These are phyloP conservation scores for Calonectria honghensis DNA, from an alignment of 2,329 filamentous ascomycete genomes.

Conservation along the genomic window DNA sequence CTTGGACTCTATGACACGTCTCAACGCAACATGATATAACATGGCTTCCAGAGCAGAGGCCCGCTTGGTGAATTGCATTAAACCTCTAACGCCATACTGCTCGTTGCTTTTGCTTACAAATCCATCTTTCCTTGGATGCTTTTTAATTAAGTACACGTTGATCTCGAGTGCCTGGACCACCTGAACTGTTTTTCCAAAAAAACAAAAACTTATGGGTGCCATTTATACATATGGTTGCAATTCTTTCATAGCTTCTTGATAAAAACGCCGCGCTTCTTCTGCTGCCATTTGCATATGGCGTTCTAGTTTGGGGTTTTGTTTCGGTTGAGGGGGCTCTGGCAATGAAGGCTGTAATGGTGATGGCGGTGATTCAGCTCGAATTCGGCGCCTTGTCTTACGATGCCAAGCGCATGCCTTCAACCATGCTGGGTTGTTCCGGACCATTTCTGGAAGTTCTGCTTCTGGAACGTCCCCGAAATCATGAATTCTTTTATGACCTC, in stretches of 20 bases:
- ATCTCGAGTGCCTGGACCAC: background rate
- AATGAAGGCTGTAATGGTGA: background rate
- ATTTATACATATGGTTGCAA: constrained; percentile 13
- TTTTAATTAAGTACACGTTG: background rate
- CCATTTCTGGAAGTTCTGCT: constrained; percentile 65
- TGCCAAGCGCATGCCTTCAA: constrained; percentile 63
- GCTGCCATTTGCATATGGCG: constrained; percentile 44
- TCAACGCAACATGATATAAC: background rate
- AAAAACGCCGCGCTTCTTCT: constrained; percentile 52
- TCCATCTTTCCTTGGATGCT: background rate
- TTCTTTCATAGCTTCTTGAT: constrained; percentile 35
- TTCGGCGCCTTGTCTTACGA: constrained; percentile 55
- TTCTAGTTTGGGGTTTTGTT: constrained; percentile 15
- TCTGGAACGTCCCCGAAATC: constrained; percentile 63
- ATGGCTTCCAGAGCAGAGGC: background rate
- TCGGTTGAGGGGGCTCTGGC: background rate
- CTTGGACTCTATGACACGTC: background rate
- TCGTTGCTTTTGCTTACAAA: background rate
- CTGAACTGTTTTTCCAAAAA: background rate
- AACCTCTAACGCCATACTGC: background rate
- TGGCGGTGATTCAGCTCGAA: background rate
- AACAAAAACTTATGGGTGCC: background rate
- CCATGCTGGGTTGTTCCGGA: constrained; percentile 68
- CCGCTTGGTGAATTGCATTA: background rate
- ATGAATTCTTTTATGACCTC: constrained; percentile 52